These are phyloP conservation scores for Didymella pinodella DNA, from an alignment of 2,329 filamentous ascomycete species.

Conservation along the genomic window DNA sequence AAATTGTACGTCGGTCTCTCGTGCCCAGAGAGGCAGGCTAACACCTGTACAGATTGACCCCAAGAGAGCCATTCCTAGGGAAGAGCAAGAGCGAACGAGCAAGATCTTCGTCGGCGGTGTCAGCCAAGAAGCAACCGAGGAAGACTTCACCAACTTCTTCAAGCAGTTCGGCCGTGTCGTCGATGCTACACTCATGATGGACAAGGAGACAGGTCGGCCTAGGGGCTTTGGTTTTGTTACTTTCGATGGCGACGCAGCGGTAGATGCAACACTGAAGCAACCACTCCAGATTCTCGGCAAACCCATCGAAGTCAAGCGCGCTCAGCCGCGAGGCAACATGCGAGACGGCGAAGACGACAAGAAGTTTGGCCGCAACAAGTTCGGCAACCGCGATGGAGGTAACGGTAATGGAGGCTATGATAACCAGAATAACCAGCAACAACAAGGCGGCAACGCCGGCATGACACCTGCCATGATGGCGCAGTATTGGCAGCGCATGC, in stretches of 20 bases:
- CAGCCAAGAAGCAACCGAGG: constrained; percentile 94
- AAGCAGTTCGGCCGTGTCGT: constrained; percentile 95
- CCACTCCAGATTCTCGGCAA: constrained; percentile 94
- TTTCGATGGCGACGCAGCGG: constrained; percentile 93
- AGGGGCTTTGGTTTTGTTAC: constrained; percentile 98
- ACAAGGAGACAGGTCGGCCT: constrained; percentile 97
- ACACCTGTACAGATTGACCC: constrained; percentile 81
- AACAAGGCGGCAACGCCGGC: constrained; percentile 56
- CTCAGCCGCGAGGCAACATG: constrained; percentile 92
- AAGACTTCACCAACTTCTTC: constrained; percentile 96
- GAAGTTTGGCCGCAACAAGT: constrained; percentile 51
- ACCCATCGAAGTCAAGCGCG: constrained; percentile 97
- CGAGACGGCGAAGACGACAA: constrained; percentile 83
- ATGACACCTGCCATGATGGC: constrained; percentile 99
- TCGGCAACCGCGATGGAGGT: constrained; percentile 46
- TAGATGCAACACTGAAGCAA: constrained; percentile 85
- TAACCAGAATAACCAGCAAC: constrained; percentile 59
- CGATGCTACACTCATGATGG: constrained; percentile 99
- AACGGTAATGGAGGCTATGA: constrained; percentile 48
- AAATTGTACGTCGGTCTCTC: constrained; percentile 78
- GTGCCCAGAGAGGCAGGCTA: constrained; percentile 27
- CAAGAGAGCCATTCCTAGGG: constrained; percentile 94
- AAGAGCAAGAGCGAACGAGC: constrained; percentile 97
- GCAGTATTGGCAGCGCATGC: constrained; percentile 98
- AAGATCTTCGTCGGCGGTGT: constrained; percentile 99